Percentiles rank a stretch among this genome's conserved stretches.
These are phyloP conservation scores for Chlamydomonas sphaeroides DNA, from an alignment of 139 green algal species.

Conservation along the genomic window DNA sequence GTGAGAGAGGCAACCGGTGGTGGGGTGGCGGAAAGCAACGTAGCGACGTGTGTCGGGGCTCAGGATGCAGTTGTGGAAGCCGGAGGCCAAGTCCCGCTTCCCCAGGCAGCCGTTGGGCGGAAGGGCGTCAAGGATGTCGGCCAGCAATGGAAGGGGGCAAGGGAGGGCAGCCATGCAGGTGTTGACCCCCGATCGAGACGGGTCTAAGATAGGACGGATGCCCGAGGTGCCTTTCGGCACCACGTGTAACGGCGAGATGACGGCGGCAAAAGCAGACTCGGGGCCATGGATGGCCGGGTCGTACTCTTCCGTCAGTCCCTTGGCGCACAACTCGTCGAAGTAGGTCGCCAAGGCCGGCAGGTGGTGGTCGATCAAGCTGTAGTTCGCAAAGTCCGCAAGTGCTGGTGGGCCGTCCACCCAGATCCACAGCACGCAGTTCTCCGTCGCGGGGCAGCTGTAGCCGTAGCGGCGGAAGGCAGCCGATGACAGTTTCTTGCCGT, in stretches of 20 bases:
- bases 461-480: background rate
- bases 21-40: slow-evolving; percentile 8
- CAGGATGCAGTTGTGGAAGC: slow-evolving; percentile 6
- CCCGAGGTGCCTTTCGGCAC: background rate
- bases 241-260: slow-evolving; percentile 10
- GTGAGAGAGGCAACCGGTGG: background rate
- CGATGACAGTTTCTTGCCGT: background rate
- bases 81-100: slow-evolving; percentile 2
- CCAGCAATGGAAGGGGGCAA: background rate
- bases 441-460: background rate
- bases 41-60: background rate
- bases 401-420: background rate
- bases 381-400: background rate
- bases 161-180: background rate
- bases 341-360: background rate
- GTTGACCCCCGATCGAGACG: slow-evolving; percentile 1
- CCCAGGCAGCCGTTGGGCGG: background rate
- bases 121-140: background rate
- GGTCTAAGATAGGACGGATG: slow-evolving; percentile 12
- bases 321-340: background rate
- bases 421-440: background rate
- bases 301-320: background rate
- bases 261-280: background rate
- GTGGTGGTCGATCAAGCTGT: background rate
- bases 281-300: background rate